These are phyloP conservation scores for Uncinocarpus reesii DNA, from an alignment of 2,329 filamentous ascomycete genomes.

Conservation along the genomic window DNA sequence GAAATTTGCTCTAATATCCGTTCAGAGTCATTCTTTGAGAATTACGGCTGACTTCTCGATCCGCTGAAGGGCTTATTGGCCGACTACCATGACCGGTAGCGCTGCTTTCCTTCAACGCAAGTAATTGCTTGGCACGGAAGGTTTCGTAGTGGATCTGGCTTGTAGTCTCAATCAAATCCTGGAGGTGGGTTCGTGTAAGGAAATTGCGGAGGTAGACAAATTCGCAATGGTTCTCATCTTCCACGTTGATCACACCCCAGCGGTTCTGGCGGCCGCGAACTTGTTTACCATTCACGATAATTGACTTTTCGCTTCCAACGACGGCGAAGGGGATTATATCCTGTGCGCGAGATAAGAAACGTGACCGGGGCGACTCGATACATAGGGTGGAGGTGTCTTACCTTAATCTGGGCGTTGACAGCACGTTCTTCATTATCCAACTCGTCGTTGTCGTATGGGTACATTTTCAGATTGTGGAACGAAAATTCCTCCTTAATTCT, in stretches of 20 bases:
- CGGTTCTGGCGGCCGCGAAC: constrained; percentile 96
- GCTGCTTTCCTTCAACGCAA: constrained; percentile 96
- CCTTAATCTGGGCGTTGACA: constrained; percentile 94
- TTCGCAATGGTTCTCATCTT: constrained; percentile 99
- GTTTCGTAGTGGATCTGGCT: constrained; percentile 99
- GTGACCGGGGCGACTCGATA: neutral
- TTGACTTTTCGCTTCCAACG: constrained; percentile 94
- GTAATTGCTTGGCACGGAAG: constrained; percentile 97
- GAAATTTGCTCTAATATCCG: constrained; percentile 61
- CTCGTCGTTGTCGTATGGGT: constrained; percentile 98
- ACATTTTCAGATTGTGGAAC: constrained; percentile 99
- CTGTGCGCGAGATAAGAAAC: constrained; percentile 36
- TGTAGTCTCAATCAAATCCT: constrained; percentile 97
- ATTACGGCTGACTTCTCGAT: constrained; percentile 90
- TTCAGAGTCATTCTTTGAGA: constrained; percentile 98
- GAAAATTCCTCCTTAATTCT: constrained; percentile 98
- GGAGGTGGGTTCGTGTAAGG: constrained; percentile 92
- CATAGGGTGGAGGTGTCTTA: constrained; percentile 33
- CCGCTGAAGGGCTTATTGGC: constrained; percentile 89
- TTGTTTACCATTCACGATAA: constrained; percentile 94
- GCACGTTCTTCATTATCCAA: constrained; percentile 92
- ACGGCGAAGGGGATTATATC: constrained; percentile 94
- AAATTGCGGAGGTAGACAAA: constrained; percentile 98
- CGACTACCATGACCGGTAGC: constrained; percentile 67
- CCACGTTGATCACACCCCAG: constrained; percentile 99